Conservation (phyloP, 495 filamentous ascomycete species). For the Penicillium coprophilum region DNA sequence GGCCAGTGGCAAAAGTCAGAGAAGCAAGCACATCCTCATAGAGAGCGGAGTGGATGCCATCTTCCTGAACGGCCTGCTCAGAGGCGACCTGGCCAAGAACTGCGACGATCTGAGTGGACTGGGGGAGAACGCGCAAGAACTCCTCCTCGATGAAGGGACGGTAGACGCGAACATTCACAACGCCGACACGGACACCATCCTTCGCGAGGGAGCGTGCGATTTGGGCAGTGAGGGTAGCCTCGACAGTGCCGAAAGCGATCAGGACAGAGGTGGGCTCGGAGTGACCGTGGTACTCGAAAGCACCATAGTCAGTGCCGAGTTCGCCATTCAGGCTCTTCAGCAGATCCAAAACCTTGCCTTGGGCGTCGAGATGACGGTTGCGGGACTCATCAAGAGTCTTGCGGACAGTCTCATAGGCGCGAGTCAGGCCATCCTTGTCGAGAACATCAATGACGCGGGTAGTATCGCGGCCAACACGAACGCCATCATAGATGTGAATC, state of each 20-base stretch:
- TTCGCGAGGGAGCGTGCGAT: constrained; percentile 70
- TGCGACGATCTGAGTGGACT: constrained; percentile 68
- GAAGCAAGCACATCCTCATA: constrained; percentile 87
- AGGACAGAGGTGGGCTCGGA: constrained; percentile 71
- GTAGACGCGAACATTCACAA: constrained; percentile 89
- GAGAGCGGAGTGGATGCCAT: constrained; percentile 72
- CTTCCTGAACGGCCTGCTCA: constrained; percentile 58
- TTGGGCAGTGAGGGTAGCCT: constrained; percentile 81
- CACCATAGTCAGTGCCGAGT: constrained; percentile 85
- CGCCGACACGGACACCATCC: constrained; percentile 73
- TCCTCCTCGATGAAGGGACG: constrained; percentile 91
- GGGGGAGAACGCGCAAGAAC: constrained; percentile 78
- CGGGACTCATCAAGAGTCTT: constrained; percentile 56
- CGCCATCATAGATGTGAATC: constrained; percentile 89
- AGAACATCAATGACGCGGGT: constrained; percentile 82
- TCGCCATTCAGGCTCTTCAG: constrained; percentile 85
- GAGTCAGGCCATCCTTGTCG: constrained; percentile 66
- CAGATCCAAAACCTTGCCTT: constrained; percentile 71
- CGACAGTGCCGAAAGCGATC: constrained; percentile 88
- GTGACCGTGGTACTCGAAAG: constrained; percentile 95
- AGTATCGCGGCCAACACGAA: constrained; percentile 81
- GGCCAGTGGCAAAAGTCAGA: constrained; percentile 71
- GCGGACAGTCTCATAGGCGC: constrained; percentile 67
- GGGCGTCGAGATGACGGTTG: constrained; percentile 70
- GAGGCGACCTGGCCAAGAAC: constrained; percentile 64